Conservation (phyloP, 176 grass and related monocot genomes). For the Avena eriantha region DNA sequence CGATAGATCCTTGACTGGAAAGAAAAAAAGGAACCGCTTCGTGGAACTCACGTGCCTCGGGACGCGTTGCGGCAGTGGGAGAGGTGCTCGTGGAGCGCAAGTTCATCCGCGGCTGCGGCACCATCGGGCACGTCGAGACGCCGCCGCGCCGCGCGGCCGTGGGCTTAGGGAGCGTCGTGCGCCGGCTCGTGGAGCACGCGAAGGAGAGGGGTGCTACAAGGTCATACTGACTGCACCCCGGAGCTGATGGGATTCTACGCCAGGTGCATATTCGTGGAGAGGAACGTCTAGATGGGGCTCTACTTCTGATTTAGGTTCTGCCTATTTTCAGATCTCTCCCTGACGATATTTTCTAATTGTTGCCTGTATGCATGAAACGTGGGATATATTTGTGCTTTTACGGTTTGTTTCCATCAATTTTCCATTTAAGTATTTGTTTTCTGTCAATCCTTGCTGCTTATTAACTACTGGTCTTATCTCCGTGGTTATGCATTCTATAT, state of each 20-base stretch:
- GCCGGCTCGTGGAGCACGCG: slow-evolving; percentile 70
- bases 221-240: slow-evolving; percentile 74
- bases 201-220: slow-evolving; percentile 76
- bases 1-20: too few species aligned
- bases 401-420: background rate
- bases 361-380: background rate
- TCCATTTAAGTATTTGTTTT: background rate
- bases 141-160: slow-evolving; percentile 49
- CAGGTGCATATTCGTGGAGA: slow-evolving; percentile 78
- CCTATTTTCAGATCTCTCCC: slow-evolving; percentile 17
- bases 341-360: slow-evolving; percentile 18
- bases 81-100: slow-evolving; percentile 78
- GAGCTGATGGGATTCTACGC: slow-evolving; percentile 78
- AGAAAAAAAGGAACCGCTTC: slow-evolving; percentile 51
- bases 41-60: slow-evolving; percentile 62
- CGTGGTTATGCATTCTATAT: too few species aligned
- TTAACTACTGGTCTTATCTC: too few species aligned
- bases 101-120: slow-evolving; percentile 69
- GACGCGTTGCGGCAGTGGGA: slow-evolving; percentile 54
- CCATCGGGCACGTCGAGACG: slow-evolving; percentile 76
- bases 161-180: slow-evolving; percentile 66
- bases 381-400: background rate
- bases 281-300: slow-evolving; percentile 85
- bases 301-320: slow-evolving; percentile 74
- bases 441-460: too few species aligned